Evolutionary conservation across 169 alveolate species (phyloP), one percentile per base, ranked within the genome.

Genomic region (Eimeria falciformis): DNA sequence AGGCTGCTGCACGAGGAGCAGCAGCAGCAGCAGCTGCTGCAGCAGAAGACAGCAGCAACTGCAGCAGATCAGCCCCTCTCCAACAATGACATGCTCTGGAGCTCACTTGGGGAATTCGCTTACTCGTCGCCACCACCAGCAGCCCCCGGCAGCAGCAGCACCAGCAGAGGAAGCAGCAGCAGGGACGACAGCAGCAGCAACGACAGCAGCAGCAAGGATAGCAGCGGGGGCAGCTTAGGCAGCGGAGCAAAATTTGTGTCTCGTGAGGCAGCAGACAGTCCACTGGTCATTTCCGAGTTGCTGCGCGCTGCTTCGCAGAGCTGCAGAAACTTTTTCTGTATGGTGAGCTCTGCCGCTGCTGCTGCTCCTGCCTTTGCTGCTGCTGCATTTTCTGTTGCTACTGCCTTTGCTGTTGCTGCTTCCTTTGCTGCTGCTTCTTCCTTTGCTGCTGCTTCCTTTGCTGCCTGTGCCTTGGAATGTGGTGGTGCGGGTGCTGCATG

Each of bases 41-140:
- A 50, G 83, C 68, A 75, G 85, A 27, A 21, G 66, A 3, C 37
- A 0, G 69, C 89, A 53, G 91, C 91, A 40, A 65, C 91, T 29
- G 65, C 55, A 6, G 81, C 81, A 29, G 91, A 43, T 18, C 75
- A 55, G 33, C 91, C 91, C 25, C 91, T 85, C 29, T 53, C 79
- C 62, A 68, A 69, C 65, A 71, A 87, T 47, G 92, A 87, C 78
- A 87, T 87, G 92, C 78, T 87, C 3, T 87, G 92, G 92, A 87
- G 87, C 47, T 68, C 86, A 25, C 62, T 87, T 3, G 92, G 79
- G 12, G 87, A 87, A 33, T 87, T 47, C 71, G 92, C 92, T 23
- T 87, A 87, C 78, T 78, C 75, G 50, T 87, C 86, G 65, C 85
- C 85, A 4, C 85, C 85, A n/a, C 85, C 85, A 7, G 45, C 45